Percentiles rank a stretch among this genome's conserved stretches.
These are phyloP conservation scores for Neopestalotiopsis clavispora DNA, from an alignment of 2,329 filamentous ascomycete genomes.

Conservation along the genomic window DNA sequence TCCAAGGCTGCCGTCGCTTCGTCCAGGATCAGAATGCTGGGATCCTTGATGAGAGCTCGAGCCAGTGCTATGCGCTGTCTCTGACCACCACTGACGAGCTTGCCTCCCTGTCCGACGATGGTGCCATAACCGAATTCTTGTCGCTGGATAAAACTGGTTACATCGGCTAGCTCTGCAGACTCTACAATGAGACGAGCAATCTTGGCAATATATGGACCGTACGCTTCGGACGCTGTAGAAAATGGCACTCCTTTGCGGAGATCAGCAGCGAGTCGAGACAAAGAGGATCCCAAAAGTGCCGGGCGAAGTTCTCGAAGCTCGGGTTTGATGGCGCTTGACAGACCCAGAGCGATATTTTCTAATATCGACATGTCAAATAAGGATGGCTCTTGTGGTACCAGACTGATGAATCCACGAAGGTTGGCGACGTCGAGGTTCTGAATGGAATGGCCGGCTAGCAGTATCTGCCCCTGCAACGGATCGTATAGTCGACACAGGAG, in stretches of 20 bases:
- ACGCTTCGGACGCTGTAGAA: not conserved
- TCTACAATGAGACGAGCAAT: conserved; percentile 50
- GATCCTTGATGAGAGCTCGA: conserved; percentile 66
- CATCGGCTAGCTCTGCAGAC: conserved; percentile 58
- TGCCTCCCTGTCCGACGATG: conserved; percentile 67
- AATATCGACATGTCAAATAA: conserved; percentile 66
- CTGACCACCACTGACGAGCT: conserved; percentile 71
- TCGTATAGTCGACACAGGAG: conserved; percentile 61
- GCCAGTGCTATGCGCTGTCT: conserved; percentile 70
- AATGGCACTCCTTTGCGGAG: not conserved
- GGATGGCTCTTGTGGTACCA: conserved; percentile 76
- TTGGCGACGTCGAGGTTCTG: conserved; percentile 33
- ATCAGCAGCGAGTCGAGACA: conserved; percentile 48
- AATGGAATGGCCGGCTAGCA: conserved; percentile 50
- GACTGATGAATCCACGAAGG: conserved; percentile 68
- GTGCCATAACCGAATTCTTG: conserved; percentile 60
- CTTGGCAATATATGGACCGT: conserved; percentile 36
- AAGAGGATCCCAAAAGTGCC: conserved; percentile 45
- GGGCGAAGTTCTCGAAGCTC: conserved; percentile 43
- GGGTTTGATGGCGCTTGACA: conserved; percentile 50
- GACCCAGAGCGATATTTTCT: conserved; percentile 73
- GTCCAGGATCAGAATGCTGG: conserved; percentile 69
- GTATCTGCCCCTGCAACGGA: conserved; percentile 49
- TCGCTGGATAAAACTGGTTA: conserved; percentile 40
- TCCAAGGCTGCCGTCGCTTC: conserved; percentile 67